Conservation (phyloP, 345 rosid genomes). For the Firmiana major region DNA sequence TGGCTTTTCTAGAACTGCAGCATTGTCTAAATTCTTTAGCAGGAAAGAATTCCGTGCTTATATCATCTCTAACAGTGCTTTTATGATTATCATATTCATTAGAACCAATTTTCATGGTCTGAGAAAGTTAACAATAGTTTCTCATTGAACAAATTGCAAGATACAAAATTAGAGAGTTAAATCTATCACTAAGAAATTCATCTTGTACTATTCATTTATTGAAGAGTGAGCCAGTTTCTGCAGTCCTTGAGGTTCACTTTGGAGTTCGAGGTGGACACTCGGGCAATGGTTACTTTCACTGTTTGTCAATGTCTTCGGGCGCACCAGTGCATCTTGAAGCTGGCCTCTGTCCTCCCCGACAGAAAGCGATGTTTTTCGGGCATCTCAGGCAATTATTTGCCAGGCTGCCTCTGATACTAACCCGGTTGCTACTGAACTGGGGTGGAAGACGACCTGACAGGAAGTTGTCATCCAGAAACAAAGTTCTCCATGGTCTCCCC, state of each 20-base stretch:
- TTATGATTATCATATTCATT: neutral
- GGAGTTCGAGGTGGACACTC: too few relatives aligned
- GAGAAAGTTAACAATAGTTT: neutral
- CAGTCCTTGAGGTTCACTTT: too few relatives aligned
- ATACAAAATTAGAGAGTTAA: neutral
- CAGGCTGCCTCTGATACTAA: conserved; percentile 43
- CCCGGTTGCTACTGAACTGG: conserved; percentile 21
- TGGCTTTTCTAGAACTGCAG: conserved; percentile 62
- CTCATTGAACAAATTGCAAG: neutral
- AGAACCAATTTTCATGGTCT: neutral
- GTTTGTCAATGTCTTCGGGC: neutral
- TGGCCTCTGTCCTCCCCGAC: conserved; percentile 47
- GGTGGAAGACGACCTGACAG: conserved; percentile 42
- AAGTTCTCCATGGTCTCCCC: conserved; percentile 38
- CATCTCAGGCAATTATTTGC: conserved; percentile 50
- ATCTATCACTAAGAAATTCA: neutral
- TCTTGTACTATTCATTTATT: neutral
- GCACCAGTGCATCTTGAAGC: conserved; percentile 35
- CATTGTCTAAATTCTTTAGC: conserved; percentile 9
- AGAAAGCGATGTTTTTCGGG: conserved; percentile 27
- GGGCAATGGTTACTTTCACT: neutral
- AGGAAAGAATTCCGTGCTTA: conserved; percentile 24
- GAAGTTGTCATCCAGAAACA: conserved; percentile 33
- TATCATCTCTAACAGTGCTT: neutral
- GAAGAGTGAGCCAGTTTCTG: neutral